These are phyloP conservation scores for Fusarium graminum DNA, from an alignment of 2,329 filamentous ascomycete species.

Conservation along the genomic window DNA sequence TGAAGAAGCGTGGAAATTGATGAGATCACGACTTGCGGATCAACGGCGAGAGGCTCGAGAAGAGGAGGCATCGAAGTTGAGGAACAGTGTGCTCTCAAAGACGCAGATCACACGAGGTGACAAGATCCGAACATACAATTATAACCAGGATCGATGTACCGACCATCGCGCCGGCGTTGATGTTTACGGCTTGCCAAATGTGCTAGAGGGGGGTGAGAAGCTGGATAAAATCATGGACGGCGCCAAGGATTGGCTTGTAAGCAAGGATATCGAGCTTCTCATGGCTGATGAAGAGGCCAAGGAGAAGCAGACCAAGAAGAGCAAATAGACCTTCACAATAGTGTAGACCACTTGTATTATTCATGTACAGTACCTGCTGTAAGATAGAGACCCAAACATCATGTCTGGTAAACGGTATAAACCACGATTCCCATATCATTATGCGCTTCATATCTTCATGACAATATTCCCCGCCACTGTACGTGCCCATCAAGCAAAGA, in stretches of 20 bases:
- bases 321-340: conserved; percentile 20
- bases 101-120: conserved; percentile 90
- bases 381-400: conserved; percentile 24
- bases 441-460: conserved; percentile 32
- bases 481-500: conserved; percentile 12
- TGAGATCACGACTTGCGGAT: conserved; percentile 86
- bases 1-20: conserved; percentile 85
- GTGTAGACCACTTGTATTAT: conserved; percentile 30
- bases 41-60: conserved; percentile 84
- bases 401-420: conserved; percentile 16
- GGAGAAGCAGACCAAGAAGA: conserved; percentile 34
- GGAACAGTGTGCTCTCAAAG: conserved; percentile 82
- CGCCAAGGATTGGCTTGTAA: conserved; percentile 80
- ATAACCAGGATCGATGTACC: conserved; percentile 80
- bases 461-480: conserved; percentile 8
- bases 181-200: conserved; percentile 81
- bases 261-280: conserved; percentile 79
- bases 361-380: conserved; percentile 38
- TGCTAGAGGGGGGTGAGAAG: conserved; percentile 79
- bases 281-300: conserved; percentile 71
- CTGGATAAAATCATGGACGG: conserved; percentile 83
- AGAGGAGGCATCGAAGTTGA: conserved; percentile 78
- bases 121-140: conserved; percentile 95
- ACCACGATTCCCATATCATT: conserved; percentile 26
- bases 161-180: conserved; percentile 88